Evolutionary conservation across 257 asterid species (phyloP).

Genomic region (Osmanthus fragrans): DNA sequence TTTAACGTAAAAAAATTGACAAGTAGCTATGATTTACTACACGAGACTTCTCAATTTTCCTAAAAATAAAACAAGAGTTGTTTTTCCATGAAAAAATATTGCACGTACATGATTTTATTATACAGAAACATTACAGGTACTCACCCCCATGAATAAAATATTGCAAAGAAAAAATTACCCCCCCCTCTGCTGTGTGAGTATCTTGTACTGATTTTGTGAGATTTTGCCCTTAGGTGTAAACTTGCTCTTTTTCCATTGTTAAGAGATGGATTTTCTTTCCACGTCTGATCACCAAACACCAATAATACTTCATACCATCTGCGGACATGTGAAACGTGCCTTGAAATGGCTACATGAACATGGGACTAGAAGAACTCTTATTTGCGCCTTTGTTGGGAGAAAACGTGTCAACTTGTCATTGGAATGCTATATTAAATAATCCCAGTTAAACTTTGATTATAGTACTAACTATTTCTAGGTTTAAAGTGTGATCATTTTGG

Average conservation of each 20-base stretch:
- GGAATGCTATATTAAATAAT: not conserved
- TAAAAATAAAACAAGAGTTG: too few relatives aligned
- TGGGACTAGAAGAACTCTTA: not conserved
- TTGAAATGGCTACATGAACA: too few relatives aligned
- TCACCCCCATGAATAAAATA: too few relatives aligned
- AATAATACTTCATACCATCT: not conserved
- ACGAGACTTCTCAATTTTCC: not conserved
- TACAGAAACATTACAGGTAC: too few relatives aligned
- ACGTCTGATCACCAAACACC: not conserved
- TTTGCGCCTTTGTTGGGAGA: not conserved
- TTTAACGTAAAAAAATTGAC: too few relatives aligned
- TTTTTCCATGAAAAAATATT: too few relatives aligned
- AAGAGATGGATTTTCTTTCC: not conserved
- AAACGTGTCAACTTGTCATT: not conserved
- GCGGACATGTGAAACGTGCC: not conserved
- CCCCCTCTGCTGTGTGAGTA: too few relatives aligned
- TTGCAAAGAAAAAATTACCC: too few relatives aligned
- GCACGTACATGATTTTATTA: too few relatives aligned
- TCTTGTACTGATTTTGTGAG: too few relatives aligned
- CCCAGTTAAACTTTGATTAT: not conserved
- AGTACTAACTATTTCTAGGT: not conserved
- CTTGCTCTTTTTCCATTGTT: too few relatives aligned
- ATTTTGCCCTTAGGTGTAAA: too few relatives aligned
- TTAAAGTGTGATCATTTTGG: constrained; percentile 34
- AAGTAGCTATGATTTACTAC: not conserved